Evolutionary conservation across 371 early-diverging fungal species (phyloP).

Genomic region (Zychaea mexicana): DNA sequence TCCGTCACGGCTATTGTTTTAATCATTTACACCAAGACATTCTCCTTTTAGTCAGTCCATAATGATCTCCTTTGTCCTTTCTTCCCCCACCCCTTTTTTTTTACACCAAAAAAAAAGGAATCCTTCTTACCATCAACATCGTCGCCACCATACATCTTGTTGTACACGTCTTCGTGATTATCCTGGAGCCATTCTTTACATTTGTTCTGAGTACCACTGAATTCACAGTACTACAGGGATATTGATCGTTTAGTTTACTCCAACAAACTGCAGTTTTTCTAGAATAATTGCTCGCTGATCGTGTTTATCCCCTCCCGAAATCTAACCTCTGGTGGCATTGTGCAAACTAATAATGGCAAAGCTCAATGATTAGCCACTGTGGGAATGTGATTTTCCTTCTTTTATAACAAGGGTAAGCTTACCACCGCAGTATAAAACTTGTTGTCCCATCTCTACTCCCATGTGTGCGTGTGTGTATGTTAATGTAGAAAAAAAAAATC

Average conservation of each 20-base stretch:
- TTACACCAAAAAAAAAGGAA: neutral
- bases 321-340: conserved; percentile 61
- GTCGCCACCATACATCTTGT: conserved; percentile 53
- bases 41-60: no score
- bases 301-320: no score
- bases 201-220: conserved; percentile 76
- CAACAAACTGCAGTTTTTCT: no score
- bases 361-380: no score
- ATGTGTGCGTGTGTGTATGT: no score
- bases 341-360: conserved; percentile 40
- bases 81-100: neutral
- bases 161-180: conserved; percentile 60
- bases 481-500: no score
- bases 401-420: conserved; percentile 14
- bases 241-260: conserved; percentile 2
- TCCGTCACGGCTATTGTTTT: conserved; percentile 48
- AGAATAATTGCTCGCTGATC: no score
- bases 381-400: neutral
- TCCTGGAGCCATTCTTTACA: conserved; percentile 81
- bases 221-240: conserved; percentile 82
- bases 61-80: no score
- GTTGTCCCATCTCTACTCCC: neutral
- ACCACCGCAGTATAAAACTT: conserved; percentile 33
- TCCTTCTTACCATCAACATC: conserved; percentile 36
- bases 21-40: no score